Evolutionary conservation across 352 stramenopile species (phyloP), one percentile per base, ranked within the genome.

Genomic region (Achlya hypogyna): DNA sequence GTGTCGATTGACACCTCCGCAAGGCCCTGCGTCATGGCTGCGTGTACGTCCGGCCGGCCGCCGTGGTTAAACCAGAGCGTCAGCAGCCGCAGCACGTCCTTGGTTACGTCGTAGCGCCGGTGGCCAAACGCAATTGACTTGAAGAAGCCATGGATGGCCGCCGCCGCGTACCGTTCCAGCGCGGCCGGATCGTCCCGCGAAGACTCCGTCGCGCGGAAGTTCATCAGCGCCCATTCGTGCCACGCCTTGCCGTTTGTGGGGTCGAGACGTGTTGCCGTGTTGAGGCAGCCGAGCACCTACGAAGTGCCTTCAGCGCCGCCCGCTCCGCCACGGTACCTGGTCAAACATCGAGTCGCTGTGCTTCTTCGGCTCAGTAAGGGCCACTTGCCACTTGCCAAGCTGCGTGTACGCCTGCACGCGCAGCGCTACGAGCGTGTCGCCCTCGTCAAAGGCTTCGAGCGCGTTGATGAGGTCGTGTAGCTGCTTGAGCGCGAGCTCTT

Each of bases 31-130:
- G 71, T 81, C 82, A 95, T 91, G 0, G 84, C 83, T 9, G 73
- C 72, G 34, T 93, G 84, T 5, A 95, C 93, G 53, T 99, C 93
- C 6, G 81, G 78, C 20, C 92, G 82, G 22, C 97, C 87, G 29
- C 97, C 97, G 76, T 99, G 96, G 20, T 95, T 85, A 67, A 99
- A 99, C 81, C 98, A 98, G 38, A 99, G 95, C 38, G 96, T 99
- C 27, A 99, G 75, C 22, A 99, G 71, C 34, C 98, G 98, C 54
- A 99, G 70, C 67, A 99, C 93, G 71, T 99, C 97, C 72, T 99
- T 98, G 3, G 82, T 93, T 23, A 92, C 84, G 65, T 92, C 84
- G 79, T 96, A 98, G 34, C 88, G 84, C 45, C 91, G 96, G 65
- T 96, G 91, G 5, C 97, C 97, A 31, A 99, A 92, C 43, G 88